These are phyloP conservation scores for Neofusicoccum sp. DNA, from an alignment of 2,329 filamentous ascomycete species.

Conservation along the genomic window DNA sequence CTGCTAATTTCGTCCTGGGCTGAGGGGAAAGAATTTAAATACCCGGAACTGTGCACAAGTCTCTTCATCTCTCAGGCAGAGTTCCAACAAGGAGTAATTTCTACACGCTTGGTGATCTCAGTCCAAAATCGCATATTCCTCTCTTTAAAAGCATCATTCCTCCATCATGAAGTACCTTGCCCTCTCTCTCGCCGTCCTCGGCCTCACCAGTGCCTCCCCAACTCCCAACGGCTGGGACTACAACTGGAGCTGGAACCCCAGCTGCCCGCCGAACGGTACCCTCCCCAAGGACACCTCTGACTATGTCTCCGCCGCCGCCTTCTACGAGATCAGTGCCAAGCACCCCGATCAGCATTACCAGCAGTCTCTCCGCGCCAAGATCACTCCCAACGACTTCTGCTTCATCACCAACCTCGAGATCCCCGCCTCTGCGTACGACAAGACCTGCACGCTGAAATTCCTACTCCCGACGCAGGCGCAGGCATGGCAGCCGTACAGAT, in stretches of 20 bases:
- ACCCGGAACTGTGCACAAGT: too few species aligned
- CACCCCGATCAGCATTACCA: conserved; percentile 24
- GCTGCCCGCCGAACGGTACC: conserved; percentile 23
- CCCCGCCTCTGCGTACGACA: conserved; percentile 26
- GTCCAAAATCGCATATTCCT: background rate
- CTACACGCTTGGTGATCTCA: background rate
- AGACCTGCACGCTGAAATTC: conserved; percentile 36
- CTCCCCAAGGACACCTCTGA: conserved; percentile 18
- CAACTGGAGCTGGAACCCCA: conserved; percentile 27
- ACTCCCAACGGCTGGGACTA: background rate
- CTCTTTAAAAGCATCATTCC: background rate
- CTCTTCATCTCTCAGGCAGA: too few species aligned
- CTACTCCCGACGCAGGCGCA: conserved; percentile 28
- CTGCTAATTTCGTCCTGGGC: too few species aligned
- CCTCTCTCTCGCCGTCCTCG: background rate
- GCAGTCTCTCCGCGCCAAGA: conserved; percentile 20
- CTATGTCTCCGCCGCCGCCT: conserved; percentile 22
- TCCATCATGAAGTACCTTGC: conserved; percentile 10
- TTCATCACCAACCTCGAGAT: conserved; percentile 27
- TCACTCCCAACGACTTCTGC: conserved; percentile 27
- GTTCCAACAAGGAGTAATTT: too few species aligned
- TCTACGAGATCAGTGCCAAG: conserved; percentile 24
- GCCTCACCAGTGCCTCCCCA: conserved; percentile 1
- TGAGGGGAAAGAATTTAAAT: too few species aligned
- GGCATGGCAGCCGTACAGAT: conserved; percentile 21